Evolutionary conservation across 2,329 filamentous ascomycete species (phyloP).

Genomic region (Xylaria sp.): DNA sequence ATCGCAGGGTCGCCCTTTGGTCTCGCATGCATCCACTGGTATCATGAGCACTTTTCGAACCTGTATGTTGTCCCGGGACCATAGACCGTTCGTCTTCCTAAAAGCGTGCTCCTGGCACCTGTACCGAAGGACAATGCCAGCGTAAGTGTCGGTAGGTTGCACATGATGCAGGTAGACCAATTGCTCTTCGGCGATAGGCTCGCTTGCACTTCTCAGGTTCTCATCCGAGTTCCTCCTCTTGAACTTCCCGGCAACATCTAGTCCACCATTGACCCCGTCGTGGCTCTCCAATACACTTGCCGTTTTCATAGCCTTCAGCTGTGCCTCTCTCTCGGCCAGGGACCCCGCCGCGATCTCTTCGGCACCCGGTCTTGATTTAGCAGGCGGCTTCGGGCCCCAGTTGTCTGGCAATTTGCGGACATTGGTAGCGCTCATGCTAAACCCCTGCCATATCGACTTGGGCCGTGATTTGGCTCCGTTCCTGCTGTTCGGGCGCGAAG

Average conservation of each 20-base stretch:
- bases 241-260: slow-evolving; percentile 58
- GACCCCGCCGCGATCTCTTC: slow-evolving; percentile 59
- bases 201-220: slow-evolving; percentile 42
- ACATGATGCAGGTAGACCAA: slow-evolving; percentile 92
- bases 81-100: slow-evolving; percentile 87
- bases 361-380: slow-evolving; percentile 41
- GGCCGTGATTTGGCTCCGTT: slow-evolving; percentile 34
- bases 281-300: slow-evolving; percentile 64
- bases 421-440: slow-evolving; percentile 29
- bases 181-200: slow-evolving; percentile 70
- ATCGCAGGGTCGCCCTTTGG: slow-evolving; percentile 74
- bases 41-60: slow-evolving; percentile 78
- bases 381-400: slow-evolving; percentile 57
- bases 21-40: slow-evolving; percentile 85
- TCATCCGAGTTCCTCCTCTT: slow-evolving; percentile 75
- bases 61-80: slow-evolving; percentile 91
- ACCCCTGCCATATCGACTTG: slow-evolving; percentile 37
- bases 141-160: slow-evolving; percentile 80
- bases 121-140: slow-evolving; percentile 87
- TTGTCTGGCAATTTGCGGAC: slow-evolving; percentile 34
- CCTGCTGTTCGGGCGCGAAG: slow-evolving; percentile 37
- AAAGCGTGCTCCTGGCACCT: slow-evolving; percentile 83
- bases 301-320: slow-evolving; percentile 58
- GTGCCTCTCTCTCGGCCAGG: slow-evolving; percentile 55
- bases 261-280: slow-evolving; percentile 60